Evolutionary conservation across 768 basidiomycete genomes (phyloP).

Genomic region (Lactarius hengduanensis): DNA sequence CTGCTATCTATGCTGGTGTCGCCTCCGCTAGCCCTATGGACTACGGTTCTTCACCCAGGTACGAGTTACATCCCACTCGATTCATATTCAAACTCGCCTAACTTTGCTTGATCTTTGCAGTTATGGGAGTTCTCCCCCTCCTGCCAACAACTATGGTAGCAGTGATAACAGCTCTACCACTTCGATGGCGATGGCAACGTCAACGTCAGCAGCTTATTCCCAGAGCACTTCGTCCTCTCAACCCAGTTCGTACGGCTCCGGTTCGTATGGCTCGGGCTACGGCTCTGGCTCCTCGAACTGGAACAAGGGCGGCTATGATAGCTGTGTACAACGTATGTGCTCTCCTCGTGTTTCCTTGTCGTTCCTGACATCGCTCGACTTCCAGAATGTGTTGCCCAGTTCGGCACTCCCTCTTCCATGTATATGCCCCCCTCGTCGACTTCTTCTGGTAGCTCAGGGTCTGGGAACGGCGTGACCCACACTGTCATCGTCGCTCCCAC

Average conservation of each 20-base stretch:
- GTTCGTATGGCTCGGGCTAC: constrained; percentile 35
- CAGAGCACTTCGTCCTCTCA: constrained; percentile 41
- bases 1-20: constrained; percentile 52
- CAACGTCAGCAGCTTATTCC: constrained; percentile 4
- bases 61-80: not conserved
- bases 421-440: constrained; percentile 34
- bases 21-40: constrained; percentile 50
- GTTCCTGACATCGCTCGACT: not conserved
- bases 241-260: not conserved
- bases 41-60: constrained; percentile 28
- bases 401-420: constrained; percentile 41
- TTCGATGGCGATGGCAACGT: constrained; percentile 23
- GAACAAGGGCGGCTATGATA: constrained; percentile 56
- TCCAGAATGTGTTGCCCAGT: constrained; percentile 66
- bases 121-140: not conserved
- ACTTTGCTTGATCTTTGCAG: constrained; percentile 24
- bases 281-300: constrained; percentile 64
- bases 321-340: constrained; percentile 67
- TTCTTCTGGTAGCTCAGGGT: constrained; percentile 40
- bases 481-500: constrained; percentile 78
- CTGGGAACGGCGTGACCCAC: constrained; percentile 52
- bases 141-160: not conserved
- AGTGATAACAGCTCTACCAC: constrained; percentile 23
- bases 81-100: not conserved
- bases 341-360: constrained; percentile 1